Evolutionary conservation across 129 eudicot genomes (phyloP), one percentile per base, ranked within the genome.

Genomic region (Sambucus nigra): DNA sequence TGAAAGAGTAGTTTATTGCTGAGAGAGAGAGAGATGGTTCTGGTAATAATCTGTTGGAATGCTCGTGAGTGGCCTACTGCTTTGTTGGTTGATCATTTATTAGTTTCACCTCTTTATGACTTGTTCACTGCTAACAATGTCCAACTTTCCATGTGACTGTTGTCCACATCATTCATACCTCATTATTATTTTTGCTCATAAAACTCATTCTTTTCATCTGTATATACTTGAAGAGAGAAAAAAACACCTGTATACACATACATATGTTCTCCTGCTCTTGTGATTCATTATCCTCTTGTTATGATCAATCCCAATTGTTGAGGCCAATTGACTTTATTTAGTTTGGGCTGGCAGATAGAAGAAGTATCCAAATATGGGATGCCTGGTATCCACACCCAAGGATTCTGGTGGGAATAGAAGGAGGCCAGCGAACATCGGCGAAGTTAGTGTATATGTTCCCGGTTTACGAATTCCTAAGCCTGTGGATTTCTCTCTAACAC

Each of bases 401-500:
- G 94, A 89, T 28, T 49, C 86, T 42, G 88, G 88, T 41, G 95
- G 92, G 59, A 81, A 67, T 68, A 65, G 88, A 49, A 81, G 88
- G 68, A 60, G 86, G 69, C 97, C 95, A 41, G 71, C 75, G 52
- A 89, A 89, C 66, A 84, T 89, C 16, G 97, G 97, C 44, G 97
- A 89, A 25, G 81, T 89, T 27, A 58, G 86, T 7, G 97, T 89
- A 1, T 89, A 78, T 57, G 88, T 89, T 66, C 97, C 97, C 33
- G 97, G 97, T 25, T 69, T 89, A 65, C 64, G 97, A 57, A 84
- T 84, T 60, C 97, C 97, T 29, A 81, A 84, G 70, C 88, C 97
- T 15, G 77, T 72, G 11, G 95, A 89, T 79, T 84, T 89, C 66
- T 66, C 85, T 25, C 76, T 65, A 54, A 63, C 88, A 39, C 79